These are phyloP conservation scores for Cephalotrichum gorgonifer DNA, from an alignment of 2,329 filamentous ascomycete species.

Conservation along the genomic window DNA sequence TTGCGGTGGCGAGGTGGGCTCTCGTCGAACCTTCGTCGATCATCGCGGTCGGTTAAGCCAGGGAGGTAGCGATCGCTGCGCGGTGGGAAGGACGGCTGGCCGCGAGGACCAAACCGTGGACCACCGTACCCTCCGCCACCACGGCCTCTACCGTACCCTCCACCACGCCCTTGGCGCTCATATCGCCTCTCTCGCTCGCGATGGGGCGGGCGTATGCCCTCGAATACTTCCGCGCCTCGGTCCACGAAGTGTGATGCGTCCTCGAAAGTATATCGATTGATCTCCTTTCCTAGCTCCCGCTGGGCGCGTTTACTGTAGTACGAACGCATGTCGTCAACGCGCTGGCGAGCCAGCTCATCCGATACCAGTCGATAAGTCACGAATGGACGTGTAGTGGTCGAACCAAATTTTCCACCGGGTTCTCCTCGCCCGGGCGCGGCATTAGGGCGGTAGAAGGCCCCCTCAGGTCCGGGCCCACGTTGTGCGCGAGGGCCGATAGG, in stretches of 20 bases:
- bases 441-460: background rate
- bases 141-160: constrained; percentile 17
- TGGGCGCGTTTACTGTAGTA: constrained; percentile 32
- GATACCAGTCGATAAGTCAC: constrained; percentile 48
- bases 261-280: constrained; percentile 66
- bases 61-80: constrained; percentile 4
- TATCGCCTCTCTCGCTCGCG: background rate
- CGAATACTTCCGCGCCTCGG: constrained; percentile 59
- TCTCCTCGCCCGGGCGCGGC: constrained; percentile 4
- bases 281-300: constrained; percentile 34
- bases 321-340: constrained; percentile 47
- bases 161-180: constrained; percentile 16
- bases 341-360: constrained; percentile 50
- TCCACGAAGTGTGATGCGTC: constrained; percentile 57
- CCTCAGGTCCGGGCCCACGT: constrained; percentile 11
- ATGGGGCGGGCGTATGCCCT: constrained; percentile 48
- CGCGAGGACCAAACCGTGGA: background rate
- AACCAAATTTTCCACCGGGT: constrained; percentile 5
- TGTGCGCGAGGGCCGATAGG: constrained; percentile 24
- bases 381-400: constrained; percentile 29
- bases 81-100: background rate
- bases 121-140: background rate
- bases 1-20: background rate
- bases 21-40: constrained; percentile 2
- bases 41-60: background rate